phyloP scores from a whole-genome alignment of 192 early-diverging fungal genomes.

The Radiomyces spectabilis region DNA sequence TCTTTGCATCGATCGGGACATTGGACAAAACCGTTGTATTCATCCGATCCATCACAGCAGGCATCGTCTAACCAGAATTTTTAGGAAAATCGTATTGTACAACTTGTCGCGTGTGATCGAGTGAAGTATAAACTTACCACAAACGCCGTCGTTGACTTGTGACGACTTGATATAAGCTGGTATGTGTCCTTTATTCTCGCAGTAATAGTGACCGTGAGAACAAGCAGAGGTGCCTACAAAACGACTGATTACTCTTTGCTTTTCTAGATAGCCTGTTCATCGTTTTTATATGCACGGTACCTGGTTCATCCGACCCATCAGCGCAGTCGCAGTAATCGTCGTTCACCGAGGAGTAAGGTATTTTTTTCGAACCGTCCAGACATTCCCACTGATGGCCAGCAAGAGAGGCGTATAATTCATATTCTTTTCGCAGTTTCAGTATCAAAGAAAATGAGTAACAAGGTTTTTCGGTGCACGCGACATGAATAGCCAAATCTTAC shows the following conservation, averaged over 20 bases:
- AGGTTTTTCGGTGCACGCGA: not conserved
- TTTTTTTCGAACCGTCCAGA: slow-evolving; percentile 60
- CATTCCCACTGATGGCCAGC: slow-evolving; percentile 50
- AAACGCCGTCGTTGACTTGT: slow-evolving; percentile 91
- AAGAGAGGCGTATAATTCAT: slow-evolving; percentile 12
- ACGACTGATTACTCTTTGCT: not conserved
- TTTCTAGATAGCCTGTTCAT: not conserved
- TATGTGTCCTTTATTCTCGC: slow-evolving; percentile 70
- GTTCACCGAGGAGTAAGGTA: slow-evolving; percentile 72
- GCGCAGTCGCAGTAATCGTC: slow-evolving; percentile 97
- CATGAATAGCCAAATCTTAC: not conserved
- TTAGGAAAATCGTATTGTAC: no score
- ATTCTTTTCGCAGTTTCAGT: not conserved
- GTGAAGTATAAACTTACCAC: slow-evolving; percentile 53
- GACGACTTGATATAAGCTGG: slow-evolving; percentile 56
- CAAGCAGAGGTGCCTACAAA: slow-evolving; percentile 86
- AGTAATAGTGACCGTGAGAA: slow-evolving; percentile 70
- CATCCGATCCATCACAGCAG: slow-evolving; percentile 96
- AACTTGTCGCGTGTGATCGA: no score
- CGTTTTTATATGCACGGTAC: slow-evolving; percentile 33
- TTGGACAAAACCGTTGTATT: slow-evolving; percentile 46
- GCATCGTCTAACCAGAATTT: slow-evolving; percentile 52
- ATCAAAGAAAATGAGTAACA: not conserved
- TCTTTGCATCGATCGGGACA: slow-evolving; percentile 78
- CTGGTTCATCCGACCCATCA: slow-evolving; percentile 94